phyloP scores from a whole-genome alignment of 192 early-diverging fungal genomes.

The Entomortierella chlamydospora region DNA sequence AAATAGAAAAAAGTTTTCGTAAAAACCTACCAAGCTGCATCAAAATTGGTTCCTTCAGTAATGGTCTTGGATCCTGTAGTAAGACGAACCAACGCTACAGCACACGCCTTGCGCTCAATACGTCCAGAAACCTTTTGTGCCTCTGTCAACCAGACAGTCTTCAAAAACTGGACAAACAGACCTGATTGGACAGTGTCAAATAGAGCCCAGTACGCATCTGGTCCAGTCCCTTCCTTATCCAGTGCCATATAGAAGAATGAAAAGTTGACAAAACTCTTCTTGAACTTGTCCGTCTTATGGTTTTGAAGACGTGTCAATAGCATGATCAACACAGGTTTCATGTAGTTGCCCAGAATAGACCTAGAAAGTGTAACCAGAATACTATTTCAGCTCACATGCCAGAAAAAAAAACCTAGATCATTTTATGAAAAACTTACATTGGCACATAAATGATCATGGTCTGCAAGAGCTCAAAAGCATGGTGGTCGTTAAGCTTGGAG shows the following conservation, averaged over 20 bases:
- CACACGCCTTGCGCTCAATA: conserved; percentile 71
- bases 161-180: conserved; percentile 74
- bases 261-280: conserved; percentile 75
- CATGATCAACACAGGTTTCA: conserved; percentile 58
- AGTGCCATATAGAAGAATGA: conserved; percentile 72
- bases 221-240: conserved; percentile 67
- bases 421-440: conserved; percentile 66
- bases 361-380: no score
- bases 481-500: conserved; percentile 86
- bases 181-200: conserved; percentile 52
- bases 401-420: no score
- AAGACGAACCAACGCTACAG: conserved; percentile 72
- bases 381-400: no score
- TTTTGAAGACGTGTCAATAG: conserved; percentile 61
- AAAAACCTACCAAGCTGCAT: conserved; percentile 49
- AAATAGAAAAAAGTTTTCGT: no score
- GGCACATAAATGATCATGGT: conserved; percentile 84
- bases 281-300: conserved; percentile 75
- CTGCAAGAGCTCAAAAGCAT: conserved; percentile 85
- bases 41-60: conserved; percentile 65
- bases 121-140: conserved; percentile 65
- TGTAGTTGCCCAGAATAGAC: conserved; percentile 58
- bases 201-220: conserved; percentile 60
- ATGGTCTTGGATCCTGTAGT: conserved; percentile 67
- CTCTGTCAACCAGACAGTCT: conserved; percentile 74